These are phyloP conservation scores for Phytophthora ohioensis DNA, from an alignment of 352 stramenopile genomes.

Conservation along the genomic window DNA sequence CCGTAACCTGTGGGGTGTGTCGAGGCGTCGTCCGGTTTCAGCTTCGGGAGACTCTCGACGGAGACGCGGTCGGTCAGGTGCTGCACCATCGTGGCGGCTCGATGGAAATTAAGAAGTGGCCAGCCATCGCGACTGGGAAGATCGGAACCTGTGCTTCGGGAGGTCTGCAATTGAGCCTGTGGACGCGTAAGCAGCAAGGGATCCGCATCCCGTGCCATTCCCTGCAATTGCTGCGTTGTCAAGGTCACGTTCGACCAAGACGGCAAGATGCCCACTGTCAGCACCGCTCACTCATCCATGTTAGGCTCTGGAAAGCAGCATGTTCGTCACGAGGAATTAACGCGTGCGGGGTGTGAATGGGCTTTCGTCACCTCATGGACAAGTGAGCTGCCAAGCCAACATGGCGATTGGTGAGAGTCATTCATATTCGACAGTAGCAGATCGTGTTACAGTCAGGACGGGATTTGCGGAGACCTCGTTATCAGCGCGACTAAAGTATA, in stretches of 20 bases:
- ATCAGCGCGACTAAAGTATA: too few species aligned
- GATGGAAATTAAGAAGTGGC: slow-evolving; percentile 12
- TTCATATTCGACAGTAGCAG: background rate
- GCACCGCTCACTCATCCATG: slow-evolving; percentile 11
- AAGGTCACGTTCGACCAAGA: too few species aligned
- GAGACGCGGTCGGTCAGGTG: slow-evolving; percentile 29
- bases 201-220: background rate
- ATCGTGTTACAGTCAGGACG: background rate
- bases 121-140: background rate
- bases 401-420: background rate
- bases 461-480: slow-evolving; percentile 2
- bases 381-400: slow-evolving; percentile 16
- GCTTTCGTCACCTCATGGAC: slow-evolving; percentile 3
- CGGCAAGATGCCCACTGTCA: background rate
- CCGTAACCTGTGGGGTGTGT: slow-evolving; percentile 23
- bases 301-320: background rate
- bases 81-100: slow-evolving; percentile 14
- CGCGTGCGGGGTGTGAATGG: slow-evolving; percentile 1
- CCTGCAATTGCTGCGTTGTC: background rate
- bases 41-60: slow-evolving; percentile 32
- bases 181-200: slow-evolving; percentile 1
- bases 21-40: slow-evolving; percentile 7
- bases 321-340: slow-evolving; percentile 3
- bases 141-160: background rate
- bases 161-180: background rate